A percentile compares a stretch with the other conserved stretches of the same genome.
These are phyloP conservation scores for Viola pubescens DNA, from an alignment of 441 rosid genomes.

Conservation along the genomic window DNA sequence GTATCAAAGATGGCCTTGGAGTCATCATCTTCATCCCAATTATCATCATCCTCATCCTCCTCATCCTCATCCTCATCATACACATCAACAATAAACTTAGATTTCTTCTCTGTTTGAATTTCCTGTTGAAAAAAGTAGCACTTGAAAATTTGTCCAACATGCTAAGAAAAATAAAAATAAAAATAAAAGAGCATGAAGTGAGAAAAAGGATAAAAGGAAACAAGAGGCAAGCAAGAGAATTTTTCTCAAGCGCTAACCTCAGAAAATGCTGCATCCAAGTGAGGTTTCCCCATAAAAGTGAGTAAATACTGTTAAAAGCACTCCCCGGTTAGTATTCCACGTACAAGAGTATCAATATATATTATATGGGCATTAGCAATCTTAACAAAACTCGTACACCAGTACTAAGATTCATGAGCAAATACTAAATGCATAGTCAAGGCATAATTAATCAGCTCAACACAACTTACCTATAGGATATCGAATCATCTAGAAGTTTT, in stretches of 20 bases:
- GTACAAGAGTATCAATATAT: no score
- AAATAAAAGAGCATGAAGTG: neutral
- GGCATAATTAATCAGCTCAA: no score
- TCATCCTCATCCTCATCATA: conserved; percentile 21
- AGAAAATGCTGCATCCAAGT: neutral
- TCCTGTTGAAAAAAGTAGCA: conserved; percentile 19
- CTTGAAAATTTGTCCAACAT: neutral
- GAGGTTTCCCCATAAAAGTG: conserved; percentile 12
- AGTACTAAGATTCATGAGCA: no score
- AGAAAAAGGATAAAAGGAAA: neutral
- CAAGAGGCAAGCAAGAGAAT: conserved; percentile 1
- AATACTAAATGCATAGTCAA: no score
- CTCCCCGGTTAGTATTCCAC: no score
- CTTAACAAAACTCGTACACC: no score
- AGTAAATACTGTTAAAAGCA: conserved; percentile 21
- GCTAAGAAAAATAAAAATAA: conserved; percentile 1
- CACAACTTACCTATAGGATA: no score
- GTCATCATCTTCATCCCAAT: conserved; percentile 14
- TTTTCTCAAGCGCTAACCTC: conserved; percentile 19
- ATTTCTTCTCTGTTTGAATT: conserved; percentile 10
- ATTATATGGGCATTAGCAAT: no score
- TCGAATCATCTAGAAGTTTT: no score
- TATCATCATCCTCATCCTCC: conserved; percentile 21
- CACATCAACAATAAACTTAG: conserved; percentile 16
- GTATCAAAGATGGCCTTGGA: conserved; percentile 32